Evolutionary conservation across 768 basidiomycete genomes (phyloP).

Genomic region (Termitomyces bulborhizus): DNA sequence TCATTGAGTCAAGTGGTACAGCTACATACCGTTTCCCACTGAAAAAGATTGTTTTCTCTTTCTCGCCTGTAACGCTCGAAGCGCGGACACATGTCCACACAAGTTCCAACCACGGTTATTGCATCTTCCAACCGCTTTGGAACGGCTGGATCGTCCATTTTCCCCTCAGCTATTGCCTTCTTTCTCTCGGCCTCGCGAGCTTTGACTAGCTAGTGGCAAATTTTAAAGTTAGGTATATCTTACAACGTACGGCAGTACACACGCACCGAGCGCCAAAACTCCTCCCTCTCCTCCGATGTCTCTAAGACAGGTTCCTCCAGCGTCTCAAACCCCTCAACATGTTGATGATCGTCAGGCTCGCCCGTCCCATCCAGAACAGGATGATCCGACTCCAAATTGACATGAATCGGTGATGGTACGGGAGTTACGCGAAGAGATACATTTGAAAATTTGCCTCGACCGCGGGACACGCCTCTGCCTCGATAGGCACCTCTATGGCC

Average conservation of each 20-base stretch:
- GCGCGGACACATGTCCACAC: constrained; percentile 89
- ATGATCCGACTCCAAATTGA: constrained; percentile 19
- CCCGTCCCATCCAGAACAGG: constrained; percentile 24
- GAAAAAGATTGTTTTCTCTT: constrained; percentile 80
- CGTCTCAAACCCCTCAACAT: constrained; percentile 20
- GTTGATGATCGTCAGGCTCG: constrained; percentile 25
- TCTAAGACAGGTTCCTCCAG: constrained; percentile 50
- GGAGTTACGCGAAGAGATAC: constrained; percentile 30
- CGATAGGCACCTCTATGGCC: constrained; percentile 47
- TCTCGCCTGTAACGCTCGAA: constrained; percentile 92
- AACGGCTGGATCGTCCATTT: constrained; percentile 82
- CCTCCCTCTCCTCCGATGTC: constrained; percentile 57
- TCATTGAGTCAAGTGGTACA: constrained; percentile 20
- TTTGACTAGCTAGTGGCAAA: constrained; percentile 52
- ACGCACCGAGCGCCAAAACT: constrained; percentile 71
- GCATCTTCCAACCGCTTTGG: constrained; percentile 83
- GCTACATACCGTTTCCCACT: constrained; percentile 78
- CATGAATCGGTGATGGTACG: constrained; percentile 8
- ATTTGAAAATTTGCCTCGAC: constrained; percentile 34
- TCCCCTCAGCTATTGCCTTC: constrained; percentile 71
- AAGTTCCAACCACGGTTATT: constrained; percentile 90
- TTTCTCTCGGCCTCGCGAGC: constrained; percentile 67
- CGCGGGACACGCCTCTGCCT: constrained; percentile 26
- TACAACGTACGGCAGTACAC: constrained; percentile 20
- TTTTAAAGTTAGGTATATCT: constrained; percentile 17